Evolutionary conservation across 805 yeast species (phyloP).

Genomic region (Zygosaccharomyces pseudorouxii): DNA sequence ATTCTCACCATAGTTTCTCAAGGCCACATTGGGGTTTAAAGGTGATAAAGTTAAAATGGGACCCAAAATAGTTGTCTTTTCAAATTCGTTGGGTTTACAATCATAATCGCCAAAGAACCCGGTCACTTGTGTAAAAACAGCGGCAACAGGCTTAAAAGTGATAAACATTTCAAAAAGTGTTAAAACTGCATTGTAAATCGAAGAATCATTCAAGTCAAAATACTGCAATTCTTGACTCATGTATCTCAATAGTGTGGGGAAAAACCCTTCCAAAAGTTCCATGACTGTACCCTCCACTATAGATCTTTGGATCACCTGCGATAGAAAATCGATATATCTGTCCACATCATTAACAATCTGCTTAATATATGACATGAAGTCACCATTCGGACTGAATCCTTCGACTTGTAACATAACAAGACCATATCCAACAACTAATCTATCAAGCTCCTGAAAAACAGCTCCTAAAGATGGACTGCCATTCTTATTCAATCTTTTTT

Average conservation of each 20-base stretch:
- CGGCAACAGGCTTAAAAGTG: slow-evolving; percentile 56
- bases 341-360: slow-evolving; percentile 32
- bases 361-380: slow-evolving; percentile 21
- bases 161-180: slow-evolving; percentile 55
- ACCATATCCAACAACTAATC: slow-evolving; percentile 49
- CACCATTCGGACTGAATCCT: slow-evolving; percentile 39
- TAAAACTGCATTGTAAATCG: slow-evolving; percentile 47
- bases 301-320: slow-evolving; percentile 53
- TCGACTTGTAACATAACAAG: slow-evolving; percentile 64
- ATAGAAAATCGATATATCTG: slow-evolving; percentile 44
- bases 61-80: slow-evolving; percentile 64
- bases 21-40: slow-evolving; percentile 47
- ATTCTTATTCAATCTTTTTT: slow-evolving; percentile 43
- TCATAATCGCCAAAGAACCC: slow-evolving; percentile 47
- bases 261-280: slow-evolving; percentile 54
- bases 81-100: slow-evolving; percentile 49
- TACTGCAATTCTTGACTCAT: slow-evolving; percentile 18
- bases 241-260: slow-evolving; percentile 32
- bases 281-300: slow-evolving; percentile 60
- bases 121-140: slow-evolving; percentile 51
- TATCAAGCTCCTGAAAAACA: slow-evolving; percentile 45
- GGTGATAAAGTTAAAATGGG: slow-evolving; percentile 76
- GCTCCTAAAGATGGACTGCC: slow-evolving; percentile 37
- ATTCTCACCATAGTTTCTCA: slow-evolving; percentile 43
- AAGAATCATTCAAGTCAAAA: slow-evolving; percentile 45